Conservation (phyloP, 2,329 filamentous ascomycete genomes). For the Colletotrichum eleusines region DNA sequence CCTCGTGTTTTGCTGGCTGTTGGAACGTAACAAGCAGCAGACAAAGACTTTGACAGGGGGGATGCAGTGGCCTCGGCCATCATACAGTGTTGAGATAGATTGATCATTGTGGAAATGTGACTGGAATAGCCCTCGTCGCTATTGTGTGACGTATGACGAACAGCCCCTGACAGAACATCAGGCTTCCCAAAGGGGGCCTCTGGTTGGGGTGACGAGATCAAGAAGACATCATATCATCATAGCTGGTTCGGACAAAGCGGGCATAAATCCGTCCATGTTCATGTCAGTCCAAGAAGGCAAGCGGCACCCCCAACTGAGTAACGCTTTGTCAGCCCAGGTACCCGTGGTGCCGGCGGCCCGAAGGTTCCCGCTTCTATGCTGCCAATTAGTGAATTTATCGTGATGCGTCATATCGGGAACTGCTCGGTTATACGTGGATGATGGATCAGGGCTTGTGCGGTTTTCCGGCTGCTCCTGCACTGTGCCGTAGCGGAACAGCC, state of each 20-base stretch:
- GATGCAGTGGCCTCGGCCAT: conserved; percentile 1
- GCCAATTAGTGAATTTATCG: not conserved
- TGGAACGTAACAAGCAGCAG: conserved; percentile 10
- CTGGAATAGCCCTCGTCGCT: conserved; percentile 6
- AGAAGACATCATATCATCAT: not conserved
- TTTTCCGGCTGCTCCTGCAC: not conserved
- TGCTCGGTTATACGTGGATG: not conserved
- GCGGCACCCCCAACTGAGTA: too few relatives aligned
- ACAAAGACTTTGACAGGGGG: conserved; percentile 8
- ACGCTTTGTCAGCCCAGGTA: not conserved
- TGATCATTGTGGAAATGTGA: conserved; percentile 12
- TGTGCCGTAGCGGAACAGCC: conserved; percentile 4
- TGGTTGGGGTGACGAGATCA: conserved; percentile 4
- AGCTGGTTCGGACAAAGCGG: not conserved
- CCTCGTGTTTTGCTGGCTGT: conserved; percentile 16
- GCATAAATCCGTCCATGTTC: too few relatives aligned
- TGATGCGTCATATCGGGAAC: not conserved
- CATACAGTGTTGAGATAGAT: conserved; percentile 15
- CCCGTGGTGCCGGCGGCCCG: not conserved
- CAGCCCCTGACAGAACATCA: conserved; percentile 8
- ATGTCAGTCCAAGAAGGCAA: too few relatives aligned
- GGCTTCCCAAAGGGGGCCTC: not conserved
- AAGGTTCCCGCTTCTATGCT: not conserved
- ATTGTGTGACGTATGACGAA: conserved; percentile 23
- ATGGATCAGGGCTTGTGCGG: not conserved